Conservation (phyloP, 352 stramenopile genomes). For the Phytophthora capsici region DNA sequence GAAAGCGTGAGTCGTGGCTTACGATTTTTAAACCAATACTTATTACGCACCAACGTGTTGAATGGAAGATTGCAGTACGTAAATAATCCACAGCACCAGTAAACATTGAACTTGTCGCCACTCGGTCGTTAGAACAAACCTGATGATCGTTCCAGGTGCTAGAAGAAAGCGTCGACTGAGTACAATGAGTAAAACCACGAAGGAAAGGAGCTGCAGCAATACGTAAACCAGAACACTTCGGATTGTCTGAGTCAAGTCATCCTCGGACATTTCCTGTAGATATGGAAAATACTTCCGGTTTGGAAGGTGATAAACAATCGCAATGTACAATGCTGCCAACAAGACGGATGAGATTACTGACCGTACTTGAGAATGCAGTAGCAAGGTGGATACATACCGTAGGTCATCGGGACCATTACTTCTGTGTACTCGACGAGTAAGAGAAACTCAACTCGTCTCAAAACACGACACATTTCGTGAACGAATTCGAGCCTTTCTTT, state of each 20-base stretch:
- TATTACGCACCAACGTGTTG: constrained; percentile 39
- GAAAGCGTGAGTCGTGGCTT: not conserved
- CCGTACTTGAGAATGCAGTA: no score
- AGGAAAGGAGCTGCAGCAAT: constrained; percentile 39
- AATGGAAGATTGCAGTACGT: constrained; percentile 38
- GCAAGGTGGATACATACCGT: constrained; percentile 19
- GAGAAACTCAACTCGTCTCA: constrained; percentile 42
- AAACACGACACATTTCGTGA: constrained; percentile 35
- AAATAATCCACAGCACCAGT: constrained; percentile 45
- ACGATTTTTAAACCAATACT: not conserved
- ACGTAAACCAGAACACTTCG: constrained; percentile 36
- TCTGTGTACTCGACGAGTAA: constrained; percentile 45
- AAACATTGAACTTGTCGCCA: constrained; percentile 36
- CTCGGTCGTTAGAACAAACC: constrained; percentile 23
- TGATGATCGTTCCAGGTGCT: constrained; percentile 22
- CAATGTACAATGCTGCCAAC: constrained; percentile 32
- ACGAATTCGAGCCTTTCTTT: constrained; percentile 28
- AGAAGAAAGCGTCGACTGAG: constrained; percentile 32
- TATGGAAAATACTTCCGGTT: constrained; percentile 35
- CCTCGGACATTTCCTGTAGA: constrained; percentile 21
- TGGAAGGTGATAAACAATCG: constrained; percentile 36
- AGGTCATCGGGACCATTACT: constrained; percentile 41
- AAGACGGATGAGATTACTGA: no score
- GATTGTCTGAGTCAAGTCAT: constrained; percentile 16
- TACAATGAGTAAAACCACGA: constrained; percentile 23